phyloP scores from a whole-genome alignment of 2,329 filamentous ascomycete species.

The Phaeosphaeria sp. region DNA sequence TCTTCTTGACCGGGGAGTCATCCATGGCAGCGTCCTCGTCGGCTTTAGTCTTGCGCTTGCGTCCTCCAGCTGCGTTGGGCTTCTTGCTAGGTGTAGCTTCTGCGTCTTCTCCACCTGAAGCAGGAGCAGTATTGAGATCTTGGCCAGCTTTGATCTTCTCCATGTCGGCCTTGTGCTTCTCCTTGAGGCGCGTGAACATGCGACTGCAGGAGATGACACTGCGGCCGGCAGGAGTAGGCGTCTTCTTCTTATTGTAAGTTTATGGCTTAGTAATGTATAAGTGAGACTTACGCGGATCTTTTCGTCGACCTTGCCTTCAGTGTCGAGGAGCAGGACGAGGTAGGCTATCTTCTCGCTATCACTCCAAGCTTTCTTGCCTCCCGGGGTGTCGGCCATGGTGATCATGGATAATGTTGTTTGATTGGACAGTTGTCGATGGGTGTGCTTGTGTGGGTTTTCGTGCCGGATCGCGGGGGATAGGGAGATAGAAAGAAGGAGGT shows the following conservation, averaged over 20 bases:
- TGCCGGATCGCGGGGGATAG: too few relatives aligned
- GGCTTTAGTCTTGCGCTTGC: constrained; percentile 28
- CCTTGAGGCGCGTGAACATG: constrained; percentile 31
- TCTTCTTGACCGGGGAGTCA: constrained; percentile 23
- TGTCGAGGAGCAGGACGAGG: constrained; percentile 27
- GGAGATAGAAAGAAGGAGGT: too few relatives aligned
- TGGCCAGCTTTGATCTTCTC: constrained; percentile 23
- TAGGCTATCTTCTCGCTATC: constrained; percentile 18
- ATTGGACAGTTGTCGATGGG: neutral
- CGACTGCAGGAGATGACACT: constrained; percentile 32
- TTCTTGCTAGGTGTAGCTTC: constrained; percentile 3
- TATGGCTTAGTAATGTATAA: neutral
- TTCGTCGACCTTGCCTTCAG: constrained; percentile 22
- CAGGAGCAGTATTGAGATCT: constrained; percentile 4
- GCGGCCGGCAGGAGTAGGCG: constrained; percentile 32
- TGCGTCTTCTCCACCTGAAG: neutral
- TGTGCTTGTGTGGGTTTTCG: too few relatives aligned
- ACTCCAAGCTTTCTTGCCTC: neutral
- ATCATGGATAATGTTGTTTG: neutral
- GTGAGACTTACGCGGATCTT: constrained; percentile 19
- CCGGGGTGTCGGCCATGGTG: neutral
- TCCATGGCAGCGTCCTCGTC: constrained; percentile 5
- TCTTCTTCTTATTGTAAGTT: constrained; percentile 12
- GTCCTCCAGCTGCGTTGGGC: constrained; percentile 17
- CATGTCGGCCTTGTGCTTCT: constrained; percentile 32